Base-by-base conservation (phyloP, 2,329 filamentous ascomycete genomes). In the Trichophyton rubrum region DNA sequence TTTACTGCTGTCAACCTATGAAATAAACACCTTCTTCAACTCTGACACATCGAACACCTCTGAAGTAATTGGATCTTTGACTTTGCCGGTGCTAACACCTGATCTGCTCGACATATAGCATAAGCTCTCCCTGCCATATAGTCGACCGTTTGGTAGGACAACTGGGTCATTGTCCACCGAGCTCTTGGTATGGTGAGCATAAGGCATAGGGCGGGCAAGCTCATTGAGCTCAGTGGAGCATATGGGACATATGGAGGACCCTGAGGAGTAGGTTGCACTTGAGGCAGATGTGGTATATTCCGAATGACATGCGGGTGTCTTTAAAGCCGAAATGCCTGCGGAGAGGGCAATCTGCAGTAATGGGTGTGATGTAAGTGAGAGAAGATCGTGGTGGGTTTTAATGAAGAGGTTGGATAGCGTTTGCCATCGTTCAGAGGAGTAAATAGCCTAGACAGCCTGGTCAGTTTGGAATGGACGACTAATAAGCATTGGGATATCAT, bases 211-310 rank as follows among this genome's bases (percentile, higher is more conserved):
- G 58, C 86, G 81, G 1, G 93, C 92, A 38, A 99, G 82, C 68
- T 91, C 88, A 72, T 97, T 97, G 60, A 99, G 82, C 74, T 99
- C 93, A 0, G 88, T 93, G 56, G 88, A 93, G 78, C 93, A 99
- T 69, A 99, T 97, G 2, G 93, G 93, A 68, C 93, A 99, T 47
- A 97, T 85, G 56, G 85, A 86, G 6, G 88, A 86, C 35, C 58
- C 58, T 1, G 84, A 85, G 0, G 87, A 81, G 30, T 76, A 77
- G 55, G 77, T 74, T 20, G 76, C 76, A 60, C 78, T 79, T 13
- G 78, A 78, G 13, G 76, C 80, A 8, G 81, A 80, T 0, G 82
- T 80, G 3, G 82, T 77, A 66, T 80, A 81, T 22, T 79, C 77
- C 1, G 87, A 87, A 75, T 97, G 91, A 71, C 93, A 99, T 15